Evolutionary conservation across 2,329 filamentous ascomycete genomes (phyloP).

Genomic region (Balansia obtecta): DNA sequence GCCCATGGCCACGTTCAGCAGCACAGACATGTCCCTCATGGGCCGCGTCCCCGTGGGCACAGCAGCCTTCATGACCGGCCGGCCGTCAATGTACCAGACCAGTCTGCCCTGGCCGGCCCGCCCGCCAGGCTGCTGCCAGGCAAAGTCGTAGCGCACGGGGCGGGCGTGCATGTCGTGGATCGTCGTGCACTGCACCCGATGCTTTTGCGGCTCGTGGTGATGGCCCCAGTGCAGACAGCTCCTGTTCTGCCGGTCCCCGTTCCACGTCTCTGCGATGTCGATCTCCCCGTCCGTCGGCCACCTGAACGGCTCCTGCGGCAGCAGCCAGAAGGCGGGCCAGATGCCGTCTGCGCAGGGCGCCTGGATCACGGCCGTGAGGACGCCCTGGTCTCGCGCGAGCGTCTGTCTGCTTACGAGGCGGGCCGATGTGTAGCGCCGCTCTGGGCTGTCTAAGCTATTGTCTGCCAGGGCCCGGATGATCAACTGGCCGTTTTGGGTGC

Average conservation of each 20-base stretch:
- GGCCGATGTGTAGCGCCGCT: slow-evolving; percentile 39
- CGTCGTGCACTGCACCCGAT: slow-evolving; percentile 39
- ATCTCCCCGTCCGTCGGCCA: slow-evolving; percentile 50
- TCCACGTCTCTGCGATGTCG: slow-evolving; percentile 51
- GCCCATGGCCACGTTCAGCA: slow-evolving; percentile 51
- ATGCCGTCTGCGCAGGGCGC: slow-evolving; percentile 43
- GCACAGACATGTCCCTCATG: slow-evolving; percentile 41
- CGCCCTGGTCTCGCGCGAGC: slow-evolving; percentile 37
- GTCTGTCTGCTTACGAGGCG: slow-evolving; percentile 41
- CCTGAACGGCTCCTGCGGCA: slow-evolving; percentile 42
- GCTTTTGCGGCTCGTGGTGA: slow-evolving; percentile 42
- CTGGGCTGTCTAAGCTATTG: slow-evolving; percentile 17
- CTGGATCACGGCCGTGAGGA: slow-evolving; percentile 36
- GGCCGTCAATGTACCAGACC: slow-evolving; percentile 48
- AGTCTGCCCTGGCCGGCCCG: slow-evolving; percentile 31
- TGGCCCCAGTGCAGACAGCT: slow-evolving; percentile 48
- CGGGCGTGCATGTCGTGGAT: slow-evolving; percentile 34
- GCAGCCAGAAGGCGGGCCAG: slow-evolving; percentile 51
- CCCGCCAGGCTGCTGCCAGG: slow-evolving; percentile 37
- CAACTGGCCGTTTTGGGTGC: slow-evolving; percentile 35
- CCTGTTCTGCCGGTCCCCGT: slow-evolving; percentile 41
- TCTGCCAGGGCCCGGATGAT: slow-evolving; percentile 38
- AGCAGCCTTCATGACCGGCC: slow-evolving; percentile 41
- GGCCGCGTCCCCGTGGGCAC: slow-evolving; percentile 40
- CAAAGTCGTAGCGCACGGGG: slow-evolving; percentile 41